Base-by-base conservation (phyloP, 495 filamentous ascomycete species). In the Hypoxylon fragiforme region DNA sequence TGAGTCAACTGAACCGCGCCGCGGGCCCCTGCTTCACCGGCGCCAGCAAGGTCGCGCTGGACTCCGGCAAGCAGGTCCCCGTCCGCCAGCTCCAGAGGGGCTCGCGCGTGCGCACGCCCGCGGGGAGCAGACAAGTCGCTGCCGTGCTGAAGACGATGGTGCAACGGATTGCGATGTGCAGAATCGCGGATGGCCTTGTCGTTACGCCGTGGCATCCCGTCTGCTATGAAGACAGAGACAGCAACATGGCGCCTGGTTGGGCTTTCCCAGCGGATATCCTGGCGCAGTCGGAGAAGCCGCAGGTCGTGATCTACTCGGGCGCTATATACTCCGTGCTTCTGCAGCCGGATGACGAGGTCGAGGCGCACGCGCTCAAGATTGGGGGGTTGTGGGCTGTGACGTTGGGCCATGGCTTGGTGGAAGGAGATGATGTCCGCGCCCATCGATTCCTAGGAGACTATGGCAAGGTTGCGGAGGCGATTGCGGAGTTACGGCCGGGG, bases 181-280 rank as follows among this genome's bases (percentile, higher is more conserved):
- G 34, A 26, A 42, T 71, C 5, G 53, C 31, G 22, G 47, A 37
- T 2, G n/a, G n/a, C n/a, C 35, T 66, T 8, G 19, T 71, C 24
- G 62, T 73, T 21, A 76, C 76, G 40, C 70, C 70, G 38, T 77
- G 68, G 68, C 76, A 78, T 55, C 76, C 76, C 2, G 60, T 77
- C 24, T 44, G 13, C 14, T 13, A 38, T 32, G 38, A 30, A n/a
- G n/a, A n/a, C n/a, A n/a, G n/a, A n/a, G n/a, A n/a, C n/a, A n/a
- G n/a, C 14, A 35, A 30, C 12, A 45, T 45, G 6, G 38, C 28
- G 1, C 9, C 18, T 12, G 21, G 16, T 12, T 79, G 73, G 74
- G 35, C 39, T 7, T 77, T 75, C 39, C 76, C 76, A 0, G 60
- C 28, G 15, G 35, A 70, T 11, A 26, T 68, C n/a, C 34, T 62